Evolutionary conservation across 2,329 filamentous ascomycete species (phyloP), one percentile per base, ranked within the genome.

Genomic region (Nectriaceae sp.): DNA sequence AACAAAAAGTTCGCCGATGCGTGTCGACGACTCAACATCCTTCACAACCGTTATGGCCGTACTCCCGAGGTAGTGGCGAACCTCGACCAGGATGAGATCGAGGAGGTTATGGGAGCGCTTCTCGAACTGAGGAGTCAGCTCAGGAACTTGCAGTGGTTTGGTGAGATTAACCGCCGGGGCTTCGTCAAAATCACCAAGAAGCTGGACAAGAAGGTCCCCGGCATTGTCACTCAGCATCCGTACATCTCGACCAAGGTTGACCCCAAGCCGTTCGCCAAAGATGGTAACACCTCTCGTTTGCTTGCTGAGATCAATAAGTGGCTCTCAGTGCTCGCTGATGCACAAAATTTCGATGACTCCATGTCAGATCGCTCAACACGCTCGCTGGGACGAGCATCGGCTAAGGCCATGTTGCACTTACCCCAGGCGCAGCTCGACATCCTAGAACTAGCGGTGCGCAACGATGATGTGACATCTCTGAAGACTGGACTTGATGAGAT

Each of bases 101-200:
- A 97, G 68, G 94, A 99, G 70, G 78, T 97, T 40, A 88, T 95
- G 75, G 90, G 88, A 29, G 91, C 92, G 29, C 76, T 99, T 42
- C 80, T 97, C 24, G 94, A 99, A 70, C 78, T 97, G 51, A 84
- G 94, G 48, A 87, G 86, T 44, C 89, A 95, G 65, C 73, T 97
- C 57, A 83, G 94, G 50, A 97, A 97, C 63, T 76, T 99, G 44
- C 89, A 96, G 69, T 97, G 92, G 92, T 99, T 97, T 67, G 93
- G 92, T 42, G 93, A 97, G 72, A 93, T 97, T 63, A 99, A 99
- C 69, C 84, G 92, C 44, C 82, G 90, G 55, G 94, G 94, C 2
- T 99, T 99, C 64, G 84, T 95, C 68, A 99, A 99, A 75, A 99
- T 99, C 69, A 96, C 94, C 43, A 99, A 99, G 76, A 99, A 99